Percentiles rank a stretch among this genome's conserved stretches.
Evolutionary conservation across 768 basidiomycete species (phyloP).

Genomic region (Auriculariales sp.): DNA sequence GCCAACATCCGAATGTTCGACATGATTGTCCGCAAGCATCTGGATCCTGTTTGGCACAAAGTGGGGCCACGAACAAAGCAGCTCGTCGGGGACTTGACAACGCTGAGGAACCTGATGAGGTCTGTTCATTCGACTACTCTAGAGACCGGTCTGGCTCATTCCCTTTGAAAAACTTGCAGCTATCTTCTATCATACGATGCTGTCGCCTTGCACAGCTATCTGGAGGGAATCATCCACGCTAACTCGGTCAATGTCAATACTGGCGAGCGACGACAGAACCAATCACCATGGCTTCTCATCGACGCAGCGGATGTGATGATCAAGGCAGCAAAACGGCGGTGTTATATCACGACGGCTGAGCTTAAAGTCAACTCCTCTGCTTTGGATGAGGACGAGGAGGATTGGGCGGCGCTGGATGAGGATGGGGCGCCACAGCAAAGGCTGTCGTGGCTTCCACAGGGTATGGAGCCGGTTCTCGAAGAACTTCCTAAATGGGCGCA

Average conservation of each 20-base stretch:
- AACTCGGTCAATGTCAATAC: constrained; percentile 28
- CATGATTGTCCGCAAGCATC: constrained; percentile 68
- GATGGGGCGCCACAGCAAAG: constrained; percentile 23
- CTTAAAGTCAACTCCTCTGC: constrained; percentile 12
- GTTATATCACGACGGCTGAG: constrained; percentile 37
- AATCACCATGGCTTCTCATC: constrained; percentile 81
- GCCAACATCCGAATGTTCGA: constrained; percentile 93
- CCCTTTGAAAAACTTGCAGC: constrained; percentile 20
- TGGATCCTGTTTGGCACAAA: constrained; percentile 94
- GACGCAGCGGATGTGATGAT: constrained; percentile 85
- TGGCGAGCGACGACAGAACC: constrained; percentile 47
- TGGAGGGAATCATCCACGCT: constrained; percentile 72
- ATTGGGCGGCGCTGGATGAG: constrained; percentile 60
- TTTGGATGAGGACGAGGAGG: constrained; percentile 51
- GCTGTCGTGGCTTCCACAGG: constrained; percentile 54
- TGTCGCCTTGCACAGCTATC: constrained; percentile 78
- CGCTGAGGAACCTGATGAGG: constrained; percentile 69
- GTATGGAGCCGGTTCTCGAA: constrained; percentile 77
- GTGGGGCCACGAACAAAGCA: constrained; percentile 87
- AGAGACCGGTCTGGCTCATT: too few species aligned
- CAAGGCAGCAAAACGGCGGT: constrained; percentile 63
- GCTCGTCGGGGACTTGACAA: constrained; percentile 76
- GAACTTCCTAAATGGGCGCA: constrained; percentile 92
- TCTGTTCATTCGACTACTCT: constrained; percentile 24
- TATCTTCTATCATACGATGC: constrained; percentile 86